Evolutionary conservation across 208 protist species (phyloP).

Genomic region (Leptomonas pyrrhocoris): DNA sequence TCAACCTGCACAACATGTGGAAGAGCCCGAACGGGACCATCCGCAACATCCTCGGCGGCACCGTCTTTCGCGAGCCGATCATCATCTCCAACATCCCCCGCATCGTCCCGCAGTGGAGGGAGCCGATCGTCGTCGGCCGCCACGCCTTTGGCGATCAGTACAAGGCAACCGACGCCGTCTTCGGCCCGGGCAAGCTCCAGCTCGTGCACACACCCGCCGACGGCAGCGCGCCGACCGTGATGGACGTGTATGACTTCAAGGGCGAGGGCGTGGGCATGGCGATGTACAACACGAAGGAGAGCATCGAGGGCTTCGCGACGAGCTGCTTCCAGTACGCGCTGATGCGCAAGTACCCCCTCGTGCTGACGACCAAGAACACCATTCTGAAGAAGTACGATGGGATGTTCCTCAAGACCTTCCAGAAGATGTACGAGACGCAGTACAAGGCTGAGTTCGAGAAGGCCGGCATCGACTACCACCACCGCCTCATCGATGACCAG

Average conservation of each 20-base stretch:
- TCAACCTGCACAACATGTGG: slow-evolving; percentile 98
- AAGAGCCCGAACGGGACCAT: slow-evolving; percentile 98
- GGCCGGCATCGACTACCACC: slow-evolving; percentile 91
- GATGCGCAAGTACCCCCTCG: slow-evolving; percentile 88
- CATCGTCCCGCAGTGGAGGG: slow-evolving; percentile 93
- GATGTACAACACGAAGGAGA: slow-evolving; percentile 98
- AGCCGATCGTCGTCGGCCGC: slow-evolving; percentile 96
- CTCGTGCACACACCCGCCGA: slow-evolving; percentile 93
- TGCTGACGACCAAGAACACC: slow-evolving; percentile 98
- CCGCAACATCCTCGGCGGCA: slow-evolving; percentile 98
- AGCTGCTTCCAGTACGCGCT: slow-evolving; percentile 96
- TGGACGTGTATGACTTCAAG: slow-evolving; percentile 92
- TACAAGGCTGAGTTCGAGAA: slow-evolving; percentile 91
- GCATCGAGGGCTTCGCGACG: slow-evolving; percentile 94
- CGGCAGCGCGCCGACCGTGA: slow-evolving; percentile 58
- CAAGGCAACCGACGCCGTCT: slow-evolving; percentile 93
- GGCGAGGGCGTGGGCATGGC: slow-evolving; percentile 88
- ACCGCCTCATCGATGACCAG: slow-evolving; percentile 98
- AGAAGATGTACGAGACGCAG: slow-evolving; percentile 92
- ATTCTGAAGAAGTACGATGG: slow-evolving; percentile 98
- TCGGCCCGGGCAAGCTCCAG: slow-evolving; percentile 90
- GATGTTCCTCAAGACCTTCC: slow-evolving; percentile 96
- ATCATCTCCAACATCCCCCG: slow-evolving; percentile 94
- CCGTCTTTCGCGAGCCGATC: slow-evolving; percentile 98
- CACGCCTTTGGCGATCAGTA: slow-evolving; percentile 98